These are phyloP conservation scores for Amphibolis antarctica DNA, from an alignment of 106 monocot species.

Conservation along the genomic window DNA sequence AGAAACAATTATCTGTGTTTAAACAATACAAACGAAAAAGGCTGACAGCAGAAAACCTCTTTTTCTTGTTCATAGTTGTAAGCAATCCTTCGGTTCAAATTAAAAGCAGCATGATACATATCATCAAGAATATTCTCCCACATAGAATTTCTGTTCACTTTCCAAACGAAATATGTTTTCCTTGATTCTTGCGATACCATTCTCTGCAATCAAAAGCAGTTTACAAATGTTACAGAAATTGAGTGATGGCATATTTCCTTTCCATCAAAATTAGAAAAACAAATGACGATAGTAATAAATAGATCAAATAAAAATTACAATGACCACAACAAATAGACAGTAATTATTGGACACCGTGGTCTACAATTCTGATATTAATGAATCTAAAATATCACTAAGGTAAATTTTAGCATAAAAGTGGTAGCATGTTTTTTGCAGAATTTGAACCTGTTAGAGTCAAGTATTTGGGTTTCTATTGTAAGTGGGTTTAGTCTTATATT, in stretches of 20 bases:
- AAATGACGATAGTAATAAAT: background rate
- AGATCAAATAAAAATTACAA: too few relatives aligned
- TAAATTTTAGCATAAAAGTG: too few relatives aligned
- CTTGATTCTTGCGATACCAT: conserved; percentile 15
- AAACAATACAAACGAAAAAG: background rate
- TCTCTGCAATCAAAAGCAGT: conserved; percentile 25
- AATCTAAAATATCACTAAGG: too few relatives aligned
- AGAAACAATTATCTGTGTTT: background rate
- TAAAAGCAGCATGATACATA: conserved; percentile 68
- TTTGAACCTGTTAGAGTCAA: too few relatives aligned
- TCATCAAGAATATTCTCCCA: conserved; percentile 50
- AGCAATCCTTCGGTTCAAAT: conserved; percentile 56
- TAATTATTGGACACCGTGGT: too few relatives aligned
- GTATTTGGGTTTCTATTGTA: too few relatives aligned
- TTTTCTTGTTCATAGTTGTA: conserved; percentile 30
- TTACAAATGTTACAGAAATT: background rate
- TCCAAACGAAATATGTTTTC: conserved; percentile 42
- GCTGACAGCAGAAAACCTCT: conserved; percentile 20
- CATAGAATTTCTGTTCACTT: conserved; percentile 34
- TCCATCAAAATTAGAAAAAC: background rate
- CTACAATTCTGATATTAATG: too few relatives aligned
- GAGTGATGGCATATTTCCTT: too few relatives aligned
- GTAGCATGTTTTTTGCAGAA: too few relatives aligned
- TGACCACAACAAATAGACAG: too few relatives aligned
- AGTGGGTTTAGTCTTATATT: too few relatives aligned